Base-by-base conservation (phyloP, 139 green algal species). In the Chlorella vulgaris region DNA sequence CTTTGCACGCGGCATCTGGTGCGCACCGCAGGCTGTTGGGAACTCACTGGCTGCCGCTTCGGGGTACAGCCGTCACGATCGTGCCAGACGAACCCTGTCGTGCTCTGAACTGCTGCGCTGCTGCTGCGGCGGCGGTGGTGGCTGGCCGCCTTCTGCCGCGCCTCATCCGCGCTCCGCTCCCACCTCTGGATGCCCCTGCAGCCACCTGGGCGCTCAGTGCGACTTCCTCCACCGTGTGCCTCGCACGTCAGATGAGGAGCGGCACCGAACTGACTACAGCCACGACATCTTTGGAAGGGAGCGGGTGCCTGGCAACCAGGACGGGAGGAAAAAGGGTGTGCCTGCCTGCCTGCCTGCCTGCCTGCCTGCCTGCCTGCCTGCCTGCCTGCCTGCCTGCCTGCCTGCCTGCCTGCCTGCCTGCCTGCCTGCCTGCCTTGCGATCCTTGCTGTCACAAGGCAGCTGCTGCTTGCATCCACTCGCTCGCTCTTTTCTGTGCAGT, bases 201-300 rank as follows among this genome's bases (percentile, higher is more conserved):
- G 91, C 76, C 85, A 88, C 63, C 85, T 94, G 60, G 92, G 91
- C 73, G 73, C 76, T 0, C 75, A 88, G 38, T 95, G 92, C 80
- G 74, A 83, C 35, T 95, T 88, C 82, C 84, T 95, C 61, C 92
- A 95, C 80, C 78, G 89, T 7, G 66, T 95, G 35, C 92, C 91
- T 35, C 90, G 85, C 6, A 81, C 83, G 53, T 68, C 69, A 8
- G 87, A 92, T 53, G 89, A 95, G 69, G 76, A 71, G 51, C 85
- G 88, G 39, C 83, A 88, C 28, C 58, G 67, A 21, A 81, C 81
- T n/a, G 83, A 94, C 79, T 82, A 85, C 31, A 82, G 65, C 0
- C 68, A 81, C 19, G 92, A 95, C 81, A 92, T 94, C 26, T 95
- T 95, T 69, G 91, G 91, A 0, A 65, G 91, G 19, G 91, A 95